Evolutionary conservation across 2,329 filamentous ascomycete genomes (phyloP).

Genomic region (Fusarium pseudocircinatum): DNA sequence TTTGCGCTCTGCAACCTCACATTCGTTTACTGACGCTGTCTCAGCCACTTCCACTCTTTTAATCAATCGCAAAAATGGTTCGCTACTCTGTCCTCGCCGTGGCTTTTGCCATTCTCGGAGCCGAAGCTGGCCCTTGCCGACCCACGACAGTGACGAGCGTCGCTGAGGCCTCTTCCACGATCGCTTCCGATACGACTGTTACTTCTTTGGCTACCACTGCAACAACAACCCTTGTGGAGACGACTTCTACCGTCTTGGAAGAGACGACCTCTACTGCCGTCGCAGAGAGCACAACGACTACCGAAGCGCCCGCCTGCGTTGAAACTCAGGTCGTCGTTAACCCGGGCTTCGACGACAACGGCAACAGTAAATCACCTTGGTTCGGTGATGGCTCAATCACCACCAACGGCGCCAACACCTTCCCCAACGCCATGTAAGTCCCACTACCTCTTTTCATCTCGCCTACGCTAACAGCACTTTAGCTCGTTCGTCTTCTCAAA

Average conservation of each 20-base stretch:
- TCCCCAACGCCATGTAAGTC: neutral
- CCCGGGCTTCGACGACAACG: neutral
- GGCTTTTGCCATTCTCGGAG: neutral
- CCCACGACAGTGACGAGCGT: neutral
- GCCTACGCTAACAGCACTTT: fast-evolving
- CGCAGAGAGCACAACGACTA: neutral
- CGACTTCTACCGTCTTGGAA: neutral
- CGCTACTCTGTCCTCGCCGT: neutral
- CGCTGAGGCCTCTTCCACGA: neutral
- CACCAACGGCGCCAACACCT: neutral
- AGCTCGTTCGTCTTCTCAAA: neutral
- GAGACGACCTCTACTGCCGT: neutral
- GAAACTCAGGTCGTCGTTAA: neutral
- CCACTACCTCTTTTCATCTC: fast-evolving
- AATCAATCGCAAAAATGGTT: neutral
- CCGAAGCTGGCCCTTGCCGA: neutral
- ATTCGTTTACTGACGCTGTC: neutral
- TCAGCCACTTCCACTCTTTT: neutral
- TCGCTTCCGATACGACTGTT: neutral
- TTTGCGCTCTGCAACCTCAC: neutral
- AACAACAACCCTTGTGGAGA: neutral
- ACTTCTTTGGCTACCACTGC: neutral
- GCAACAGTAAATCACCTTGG: neutral
- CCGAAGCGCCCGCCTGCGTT: neutral
- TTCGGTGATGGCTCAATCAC: fast-evolving